These are phyloP conservation scores for Silene latifolia DNA, from an alignment of 148 eudicot genomes.

Conservation along the genomic window DNA sequence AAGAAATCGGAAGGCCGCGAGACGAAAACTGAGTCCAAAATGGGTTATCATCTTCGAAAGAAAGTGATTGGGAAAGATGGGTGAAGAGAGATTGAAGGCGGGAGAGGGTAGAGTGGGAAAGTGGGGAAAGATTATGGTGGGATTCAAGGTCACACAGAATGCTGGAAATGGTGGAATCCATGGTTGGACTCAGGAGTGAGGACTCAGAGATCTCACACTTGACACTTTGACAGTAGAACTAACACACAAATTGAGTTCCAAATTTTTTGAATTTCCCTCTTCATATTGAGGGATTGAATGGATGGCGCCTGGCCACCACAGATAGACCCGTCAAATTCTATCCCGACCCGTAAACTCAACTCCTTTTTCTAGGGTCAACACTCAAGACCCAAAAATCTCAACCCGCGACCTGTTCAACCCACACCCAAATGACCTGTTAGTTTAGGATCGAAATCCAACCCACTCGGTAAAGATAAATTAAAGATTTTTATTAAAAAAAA, in stretches of 20 bases:
- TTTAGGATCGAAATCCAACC: too few species aligned
- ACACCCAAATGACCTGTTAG: too few species aligned
- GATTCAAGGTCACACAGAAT: constrained; percentile 24
- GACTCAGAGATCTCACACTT: too few species aligned
- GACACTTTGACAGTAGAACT: too few species aligned
- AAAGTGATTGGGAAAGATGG: constrained; percentile 23
- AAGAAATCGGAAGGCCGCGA: constrained; percentile 37
- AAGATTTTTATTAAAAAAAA: too few species aligned
- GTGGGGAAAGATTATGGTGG: constrained; percentile 34
- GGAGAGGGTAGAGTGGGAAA: constrained; percentile 47
- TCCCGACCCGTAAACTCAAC: too few species aligned
- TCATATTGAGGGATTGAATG: background rate
- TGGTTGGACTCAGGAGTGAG: background rate
- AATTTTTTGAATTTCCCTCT: constrained; percentile 1
- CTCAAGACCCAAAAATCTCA: too few species aligned
- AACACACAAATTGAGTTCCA: background rate
- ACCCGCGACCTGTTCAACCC: too few species aligned
- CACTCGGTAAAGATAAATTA: too few species aligned
- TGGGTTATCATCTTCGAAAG: constrained; percentile 27
- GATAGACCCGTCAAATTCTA: too few species aligned
- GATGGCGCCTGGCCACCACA: too few species aligned
- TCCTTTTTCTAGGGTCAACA: too few species aligned
- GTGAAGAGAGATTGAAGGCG: constrained; percentile 56
- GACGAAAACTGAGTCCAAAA: constrained; percentile 49
- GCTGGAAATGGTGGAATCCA: constrained; percentile 20